phyloP scores from a whole-genome alignment of 352 stramenopile genomes.

The Pseudoperonospora humuli region DNA sequence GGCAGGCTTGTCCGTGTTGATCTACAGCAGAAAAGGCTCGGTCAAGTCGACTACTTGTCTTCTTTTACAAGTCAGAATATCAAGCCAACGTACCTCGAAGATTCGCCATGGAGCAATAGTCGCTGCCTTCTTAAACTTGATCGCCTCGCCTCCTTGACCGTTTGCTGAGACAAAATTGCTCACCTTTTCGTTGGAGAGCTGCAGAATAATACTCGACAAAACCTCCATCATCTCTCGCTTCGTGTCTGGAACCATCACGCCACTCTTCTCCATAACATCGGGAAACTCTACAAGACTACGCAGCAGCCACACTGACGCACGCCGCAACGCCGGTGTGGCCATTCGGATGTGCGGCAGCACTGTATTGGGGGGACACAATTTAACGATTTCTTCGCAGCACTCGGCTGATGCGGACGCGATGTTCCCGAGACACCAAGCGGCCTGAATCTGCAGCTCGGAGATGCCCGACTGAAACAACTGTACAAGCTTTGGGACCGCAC shows the following conservation, averaged over 20 bases:
- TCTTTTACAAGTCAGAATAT: conserved; percentile 6
- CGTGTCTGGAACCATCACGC: conserved; percentile 34
- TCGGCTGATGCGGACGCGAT: conserved; percentile 68
- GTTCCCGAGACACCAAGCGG: conserved; percentile 81
- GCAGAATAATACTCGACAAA: conserved; percentile 62
- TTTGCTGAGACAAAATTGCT: conserved; percentile 48
- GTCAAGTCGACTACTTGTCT: conserved; percentile 4
- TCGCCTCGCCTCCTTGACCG: conserved; percentile 31
- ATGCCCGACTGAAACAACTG: conserved; percentile 82
- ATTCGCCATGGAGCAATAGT: conserved; percentile 73
- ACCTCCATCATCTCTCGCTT: conserved; percentile 72
- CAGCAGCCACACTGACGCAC: conserved; percentile 74
- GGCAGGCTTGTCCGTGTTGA: conserved; percentile 66
- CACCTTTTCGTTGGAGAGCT: conserved; percentile 74
- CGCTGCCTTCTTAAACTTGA: conserved; percentile 49
- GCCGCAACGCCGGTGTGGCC: conserved; percentile 65
- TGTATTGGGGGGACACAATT: conserved; percentile 51
- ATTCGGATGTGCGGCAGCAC: conserved; percentile 82
- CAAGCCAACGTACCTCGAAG: conserved; percentile 49
- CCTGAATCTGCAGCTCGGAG: conserved; percentile 84
- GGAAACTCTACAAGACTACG: conserved; percentile 81
- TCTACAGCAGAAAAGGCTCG: conserved; percentile 21
- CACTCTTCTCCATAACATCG: conserved; percentile 53
- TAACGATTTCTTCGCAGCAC: conserved; percentile 70
- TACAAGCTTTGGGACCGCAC: conserved; percentile 68